These are phyloP conservation scores for Selaginella moellendorffii DNA, from an alignment of 75 land plant genomes.

Conservation along the genomic window DNA sequence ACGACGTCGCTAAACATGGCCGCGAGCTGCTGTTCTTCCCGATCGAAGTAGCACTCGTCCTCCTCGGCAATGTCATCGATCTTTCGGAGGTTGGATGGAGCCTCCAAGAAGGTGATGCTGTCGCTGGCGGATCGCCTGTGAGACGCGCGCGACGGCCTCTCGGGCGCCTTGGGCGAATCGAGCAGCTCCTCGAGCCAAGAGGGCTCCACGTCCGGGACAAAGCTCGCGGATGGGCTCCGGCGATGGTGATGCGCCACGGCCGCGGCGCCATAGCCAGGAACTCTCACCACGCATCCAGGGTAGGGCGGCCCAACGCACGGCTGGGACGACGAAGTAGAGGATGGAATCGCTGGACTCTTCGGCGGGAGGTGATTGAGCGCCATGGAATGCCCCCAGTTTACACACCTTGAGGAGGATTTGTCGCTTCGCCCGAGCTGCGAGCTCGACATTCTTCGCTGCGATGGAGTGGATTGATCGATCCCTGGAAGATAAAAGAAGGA, in stretches of 20 bases:
- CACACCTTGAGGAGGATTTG: no score
- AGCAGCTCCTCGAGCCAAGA: neutral
- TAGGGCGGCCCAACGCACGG: conserved; percentile 29
- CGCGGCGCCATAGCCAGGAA: conserved; percentile 18
- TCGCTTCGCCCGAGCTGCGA: no score
- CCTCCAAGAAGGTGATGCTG: conserved; percentile 55
- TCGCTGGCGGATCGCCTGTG: conserved; percentile 85
- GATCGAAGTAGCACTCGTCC: neutral
- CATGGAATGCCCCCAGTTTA: conserved; percentile 33
- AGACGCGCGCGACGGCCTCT: conserved; percentile 36
- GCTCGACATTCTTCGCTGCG: no score
- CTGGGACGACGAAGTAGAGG: no score
- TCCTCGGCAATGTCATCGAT: conserved; percentile 6
- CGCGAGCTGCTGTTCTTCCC: conserved; percentile 66
- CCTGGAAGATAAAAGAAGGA: no score
- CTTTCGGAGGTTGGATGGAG: conserved; percentile 17
- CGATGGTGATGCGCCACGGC: conserved; percentile 36
- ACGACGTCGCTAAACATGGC: conserved; percentile 62
- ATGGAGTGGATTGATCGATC: no score
- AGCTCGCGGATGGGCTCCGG: conserved; percentile 74
- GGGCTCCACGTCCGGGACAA: conserved; percentile 42
- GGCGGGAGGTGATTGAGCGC: conserved; percentile 53
- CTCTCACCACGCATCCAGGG: conserved; percentile 19
- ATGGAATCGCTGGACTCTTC: conserved; percentile 37
- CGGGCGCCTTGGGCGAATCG: conserved; percentile 37